Percentiles rank a stretch among this genome's conserved stretches.
Evolutionary conservation across 371 early-diverging fungal species (phyloP).

Genomic region (Gilbertella persicaria): DNA sequence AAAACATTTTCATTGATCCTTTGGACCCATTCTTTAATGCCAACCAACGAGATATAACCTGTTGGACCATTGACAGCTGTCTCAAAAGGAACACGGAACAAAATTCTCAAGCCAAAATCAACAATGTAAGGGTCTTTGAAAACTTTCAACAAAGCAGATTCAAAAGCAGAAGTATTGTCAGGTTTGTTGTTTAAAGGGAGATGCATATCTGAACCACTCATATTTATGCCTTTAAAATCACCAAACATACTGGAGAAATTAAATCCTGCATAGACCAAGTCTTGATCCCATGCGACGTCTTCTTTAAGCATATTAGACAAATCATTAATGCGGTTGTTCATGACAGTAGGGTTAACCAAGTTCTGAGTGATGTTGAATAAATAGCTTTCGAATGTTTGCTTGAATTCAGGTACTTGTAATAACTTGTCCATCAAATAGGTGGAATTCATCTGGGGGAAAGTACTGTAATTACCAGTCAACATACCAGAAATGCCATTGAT

Average conservation of each 20-base stretch:
- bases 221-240: background rate
- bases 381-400: constrained; percentile 12
- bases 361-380: constrained; percentile 9
- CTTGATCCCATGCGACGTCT: constrained; percentile 28
- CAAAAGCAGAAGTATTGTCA: too few species aligned
- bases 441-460: constrained; percentile 6
- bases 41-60: background rate
- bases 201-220: too few species aligned
- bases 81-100: background rate
- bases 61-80: constrained; percentile 7
- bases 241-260: background rate
- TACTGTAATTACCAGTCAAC: constrained; percentile 21
- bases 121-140: too few species aligned
- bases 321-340: constrained; percentile 18
- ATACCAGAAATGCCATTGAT: constrained; percentile 2
- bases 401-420: constrained; percentile 20
- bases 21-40: constrained; percentile 5
- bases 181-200: too few species aligned
- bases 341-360: constrained; percentile 17
- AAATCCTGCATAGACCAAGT: constrained; percentile 5
- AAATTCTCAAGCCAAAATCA: too few species aligned
- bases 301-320: constrained; percentile 17
- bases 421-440: constrained; percentile 16
- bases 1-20: constrained; percentile 2
- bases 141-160: too few species aligned